Percentiles rank a stretch among this genome's conserved stretches.
Conservation (phyloP, 305 asterid genomes). For the Andrographis paniculata region DNA sequence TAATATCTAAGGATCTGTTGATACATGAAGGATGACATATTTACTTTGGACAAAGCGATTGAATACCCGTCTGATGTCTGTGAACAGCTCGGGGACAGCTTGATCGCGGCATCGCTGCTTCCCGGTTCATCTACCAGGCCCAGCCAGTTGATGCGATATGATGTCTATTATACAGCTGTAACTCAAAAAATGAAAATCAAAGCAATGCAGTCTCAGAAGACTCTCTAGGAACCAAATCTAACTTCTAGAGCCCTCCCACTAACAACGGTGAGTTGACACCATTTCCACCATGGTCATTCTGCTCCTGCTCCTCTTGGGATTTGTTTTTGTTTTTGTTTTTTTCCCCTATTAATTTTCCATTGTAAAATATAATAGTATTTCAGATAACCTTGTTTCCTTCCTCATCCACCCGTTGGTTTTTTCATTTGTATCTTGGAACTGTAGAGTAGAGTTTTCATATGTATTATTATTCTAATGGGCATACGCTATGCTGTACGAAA, state of each 20-base stretch:
- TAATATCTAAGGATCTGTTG: slow-evolving; percentile 80
- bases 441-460: slow-evolving; percentile 38
- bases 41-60: slow-evolving; percentile 15
- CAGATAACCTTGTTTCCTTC: no score
- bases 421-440: slow-evolving; percentile 22
- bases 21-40: slow-evolving; percentile 61
- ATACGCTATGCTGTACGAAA: slow-evolving; percentile 19
- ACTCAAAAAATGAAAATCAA: slow-evolving; percentile 28
- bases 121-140: slow-evolving; percentile 10
- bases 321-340: slow-evolving; percentile 15
- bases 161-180: slow-evolving; percentile 21
- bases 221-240: slow-evolving; percentile 35
- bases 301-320: slow-evolving; percentile 16
- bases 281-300: slow-evolving; percentile 24
- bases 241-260: slow-evolving; percentile 30
- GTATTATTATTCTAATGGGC: slow-evolving; percentile 21
- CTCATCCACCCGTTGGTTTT: neutral
- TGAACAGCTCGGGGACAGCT: slow-evolving; percentile 14
- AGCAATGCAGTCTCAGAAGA: slow-evolving; percentile 10
- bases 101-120: slow-evolving; percentile 11
- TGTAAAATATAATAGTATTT: no score
- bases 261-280: slow-evolving; percentile 28
- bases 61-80: slow-evolving; percentile 13
- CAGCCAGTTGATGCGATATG: slow-evolving; percentile 14
- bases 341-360: neutral